phyloP scores from a whole-genome alignment of 2,329 filamentous ascomycete genomes.

The Parastagonospora avenae region DNA sequence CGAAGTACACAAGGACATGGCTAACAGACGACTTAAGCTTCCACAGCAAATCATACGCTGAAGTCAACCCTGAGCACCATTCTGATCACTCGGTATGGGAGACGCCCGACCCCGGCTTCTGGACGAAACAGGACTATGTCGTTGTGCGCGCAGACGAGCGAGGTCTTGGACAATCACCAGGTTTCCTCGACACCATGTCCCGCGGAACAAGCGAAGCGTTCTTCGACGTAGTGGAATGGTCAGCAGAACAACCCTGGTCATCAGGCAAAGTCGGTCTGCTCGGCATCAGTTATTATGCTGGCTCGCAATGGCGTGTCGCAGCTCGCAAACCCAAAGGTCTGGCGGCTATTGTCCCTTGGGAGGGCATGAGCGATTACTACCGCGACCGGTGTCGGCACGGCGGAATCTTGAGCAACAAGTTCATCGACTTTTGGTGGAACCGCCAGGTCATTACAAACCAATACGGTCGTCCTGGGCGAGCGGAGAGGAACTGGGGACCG shows the following conservation, averaged over 20 bases:
- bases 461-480: slow-evolving; percentile 63
- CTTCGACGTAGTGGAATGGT: slow-evolving; percentile 60
- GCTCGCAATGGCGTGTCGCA: slow-evolving; percentile 61
- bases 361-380: slow-evolving; percentile 63
- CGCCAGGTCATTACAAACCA: slow-evolving; percentile 70
- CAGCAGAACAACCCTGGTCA: slow-evolving; percentile 56
- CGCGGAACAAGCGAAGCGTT: slow-evolving; percentile 58
- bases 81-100: slow-evolving; percentile 54
- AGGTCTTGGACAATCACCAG: slow-evolving; percentile 58
- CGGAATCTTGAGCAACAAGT: slow-evolving; percentile 44
- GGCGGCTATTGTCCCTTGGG: slow-evolving; percentile 60
- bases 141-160: slow-evolving; percentile 57
- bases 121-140: slow-evolving; percentile 45
- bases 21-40: slow-evolving; percentile 46
- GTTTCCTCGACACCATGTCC: slow-evolving; percentile 60
- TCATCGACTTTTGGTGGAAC: slow-evolving; percentile 67
- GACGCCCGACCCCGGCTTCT: slow-evolving; percentile 49
- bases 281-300: slow-evolving; percentile 60
- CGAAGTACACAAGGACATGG: not conserved
- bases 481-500: slow-evolving; percentile 59
- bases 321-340: slow-evolving; percentile 58
- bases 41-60: slow-evolving; percentile 54
- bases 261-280: slow-evolving; percentile 58
- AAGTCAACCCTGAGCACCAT: slow-evolving; percentile 39
- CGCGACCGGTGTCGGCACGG: slow-evolving; percentile 51